These are phyloP conservation scores for Turritis glabra DNA, from an alignment of 345 rosid species.

Conservation along the genomic window DNA sequence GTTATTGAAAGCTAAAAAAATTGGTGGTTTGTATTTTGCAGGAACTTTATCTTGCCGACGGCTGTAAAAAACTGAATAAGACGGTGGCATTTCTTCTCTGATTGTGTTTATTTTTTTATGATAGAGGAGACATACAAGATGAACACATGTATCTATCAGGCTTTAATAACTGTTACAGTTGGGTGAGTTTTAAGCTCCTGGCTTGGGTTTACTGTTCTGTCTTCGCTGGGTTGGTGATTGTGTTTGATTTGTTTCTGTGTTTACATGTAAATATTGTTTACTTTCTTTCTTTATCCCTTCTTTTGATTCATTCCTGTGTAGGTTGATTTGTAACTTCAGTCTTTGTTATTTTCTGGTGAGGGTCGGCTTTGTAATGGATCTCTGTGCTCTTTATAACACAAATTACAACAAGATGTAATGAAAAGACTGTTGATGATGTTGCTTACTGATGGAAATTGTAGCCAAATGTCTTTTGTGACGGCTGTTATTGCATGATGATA, in stretches of 20 bases:
- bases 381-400: not conserved
- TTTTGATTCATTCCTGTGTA: too few species aligned
- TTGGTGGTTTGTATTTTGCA: slow-evolving; percentile 5
- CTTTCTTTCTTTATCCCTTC: not conserved
- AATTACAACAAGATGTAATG: not conserved
- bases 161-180: slow-evolving; percentile 21
- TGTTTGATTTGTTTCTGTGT: slow-evolving; percentile 5
- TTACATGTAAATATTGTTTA: not conserved
- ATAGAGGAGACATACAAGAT: slow-evolving; percentile 24
- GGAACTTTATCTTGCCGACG: slow-evolving; percentile 27
- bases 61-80: slow-evolving; percentile 4
- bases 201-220: not conserved
- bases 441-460: not conserved
- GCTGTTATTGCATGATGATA: not conserved
- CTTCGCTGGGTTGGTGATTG: not conserved
- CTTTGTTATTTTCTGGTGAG: too few species aligned
- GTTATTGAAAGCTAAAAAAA: not conserved
- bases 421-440: not conserved
- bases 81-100: slow-evolving; percentile 32
- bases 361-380: not conserved
- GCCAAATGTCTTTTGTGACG: slow-evolving; percentile 5
- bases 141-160: slow-evolving; percentile 31
- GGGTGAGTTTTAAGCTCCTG: slow-evolving; percentile 31
- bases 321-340: not conserved
- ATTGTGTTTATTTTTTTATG: slow-evolving; percentile 26